Conservation (phyloP, 208 protist species). For the Polymyxa betae region DNA sequence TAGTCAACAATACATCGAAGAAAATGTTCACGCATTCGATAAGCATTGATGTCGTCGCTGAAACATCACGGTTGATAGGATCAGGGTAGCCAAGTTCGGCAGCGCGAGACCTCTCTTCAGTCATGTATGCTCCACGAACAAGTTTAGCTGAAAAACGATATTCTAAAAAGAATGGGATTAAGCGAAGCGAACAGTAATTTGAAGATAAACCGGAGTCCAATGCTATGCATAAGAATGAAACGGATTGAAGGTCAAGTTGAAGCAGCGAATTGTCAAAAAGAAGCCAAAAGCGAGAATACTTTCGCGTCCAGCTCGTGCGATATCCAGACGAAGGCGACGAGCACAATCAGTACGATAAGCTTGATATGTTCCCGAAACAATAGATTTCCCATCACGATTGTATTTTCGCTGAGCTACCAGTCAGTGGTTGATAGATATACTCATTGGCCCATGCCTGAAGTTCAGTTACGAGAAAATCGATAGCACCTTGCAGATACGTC, state of each 20-base stretch:
- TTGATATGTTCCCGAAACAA: constrained; percentile 16
- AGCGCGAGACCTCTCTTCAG: not conserved
- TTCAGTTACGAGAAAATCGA: constrained; percentile 38
- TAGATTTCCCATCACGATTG: not conserved
- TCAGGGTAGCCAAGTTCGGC: not conserved
- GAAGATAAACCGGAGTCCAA: too few species aligned
- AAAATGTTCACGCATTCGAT: not conserved
- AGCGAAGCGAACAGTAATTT: not conserved
- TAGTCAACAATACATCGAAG: not conserved
- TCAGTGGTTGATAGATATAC: not conserved
- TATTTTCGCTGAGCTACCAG: not conserved
- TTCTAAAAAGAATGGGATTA: not conserved
- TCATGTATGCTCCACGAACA: constrained; percentile 39
- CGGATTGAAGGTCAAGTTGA: not conserved
- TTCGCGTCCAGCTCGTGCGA: constrained; percentile 9
- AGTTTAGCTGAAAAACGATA: constrained; percentile 42
- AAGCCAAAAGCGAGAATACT: not conserved
- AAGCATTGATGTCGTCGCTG: not conserved
- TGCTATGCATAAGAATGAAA: too few species aligned
- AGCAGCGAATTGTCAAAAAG: not conserved
- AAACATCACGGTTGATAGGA: not conserved
- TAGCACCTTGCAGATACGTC: constrained; percentile 27
- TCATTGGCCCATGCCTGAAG: not conserved
- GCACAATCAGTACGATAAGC: constrained; percentile 4
- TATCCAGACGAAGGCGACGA: not conserved